Evolutionary conservation across 306 rosid genomes (phyloP).

Genomic region (Medicago ruthenica): DNA sequence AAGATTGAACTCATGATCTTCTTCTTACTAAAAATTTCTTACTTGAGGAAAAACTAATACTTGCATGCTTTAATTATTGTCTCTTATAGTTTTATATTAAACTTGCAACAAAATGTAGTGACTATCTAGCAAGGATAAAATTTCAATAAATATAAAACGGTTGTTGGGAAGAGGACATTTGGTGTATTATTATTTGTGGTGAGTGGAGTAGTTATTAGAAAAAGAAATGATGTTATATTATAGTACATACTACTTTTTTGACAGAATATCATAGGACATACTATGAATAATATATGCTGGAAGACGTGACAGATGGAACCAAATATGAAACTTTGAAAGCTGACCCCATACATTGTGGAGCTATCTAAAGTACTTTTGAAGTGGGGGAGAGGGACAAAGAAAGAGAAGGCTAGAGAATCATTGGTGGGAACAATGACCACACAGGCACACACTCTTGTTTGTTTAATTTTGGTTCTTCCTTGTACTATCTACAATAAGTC

Average conservation of each 20-base stretch:
- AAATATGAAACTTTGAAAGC: slow-evolving; percentile 54
- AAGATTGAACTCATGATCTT: no score
- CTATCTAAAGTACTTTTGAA: slow-evolving; percentile 52
- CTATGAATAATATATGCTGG: slow-evolving; percentile 48
- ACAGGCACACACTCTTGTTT: slow-evolving; percentile 33
- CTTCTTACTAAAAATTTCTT: no score
- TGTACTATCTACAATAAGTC: slow-evolving; percentile 30
- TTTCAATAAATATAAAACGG: slow-evolving; percentile 29
- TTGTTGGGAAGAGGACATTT: slow-evolving; percentile 44
- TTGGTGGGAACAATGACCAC: slow-evolving; percentile 47
- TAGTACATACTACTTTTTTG: slow-evolving; percentile 33
- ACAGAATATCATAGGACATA: slow-evolving; percentile 33
- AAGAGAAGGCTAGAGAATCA: slow-evolving; percentile 48
- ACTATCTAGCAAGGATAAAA: background rate
- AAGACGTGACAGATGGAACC: slow-evolving; percentile 56
- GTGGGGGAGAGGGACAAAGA: slow-evolving; percentile 41
- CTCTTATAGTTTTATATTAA: background rate
- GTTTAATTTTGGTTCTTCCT: slow-evolving; percentile 44
- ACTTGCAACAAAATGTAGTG: no score
- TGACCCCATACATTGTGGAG: slow-evolving; percentile 58
- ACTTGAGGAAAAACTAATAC: background rate
- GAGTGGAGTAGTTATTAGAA: slow-evolving; percentile 53
- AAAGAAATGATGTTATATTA: slow-evolving; percentile 44
- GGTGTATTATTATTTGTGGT: slow-evolving; percentile 43
- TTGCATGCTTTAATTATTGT: background rate